Evolutionary conservation across 148 eudicot species (phyloP).

Genomic region (Fagopyrum tataricum): DNA sequence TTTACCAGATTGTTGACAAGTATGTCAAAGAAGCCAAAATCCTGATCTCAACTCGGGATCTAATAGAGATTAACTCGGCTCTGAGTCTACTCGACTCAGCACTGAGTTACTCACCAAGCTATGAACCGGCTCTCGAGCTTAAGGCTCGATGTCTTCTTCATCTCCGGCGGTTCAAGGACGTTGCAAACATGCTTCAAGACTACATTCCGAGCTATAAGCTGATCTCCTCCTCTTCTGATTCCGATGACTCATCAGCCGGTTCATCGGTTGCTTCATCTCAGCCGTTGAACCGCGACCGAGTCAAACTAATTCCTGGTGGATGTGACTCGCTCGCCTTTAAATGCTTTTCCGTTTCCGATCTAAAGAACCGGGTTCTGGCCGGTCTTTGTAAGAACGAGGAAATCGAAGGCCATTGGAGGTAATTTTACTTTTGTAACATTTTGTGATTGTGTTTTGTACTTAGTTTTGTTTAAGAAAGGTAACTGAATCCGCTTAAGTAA

Average conservation of each 20-base stretch:
- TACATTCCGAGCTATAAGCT: constrained; percentile 70
- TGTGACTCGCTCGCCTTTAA: constrained; percentile 22
- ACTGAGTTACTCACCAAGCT: constrained; percentile 47
- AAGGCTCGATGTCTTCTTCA: constrained; percentile 67
- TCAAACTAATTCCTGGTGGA: constrained; percentile 40
- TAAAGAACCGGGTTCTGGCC: constrained; percentile 69
- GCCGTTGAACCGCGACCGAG: constrained; percentile 46
- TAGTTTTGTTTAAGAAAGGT: background rate
- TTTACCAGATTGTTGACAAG: constrained; percentile 60
- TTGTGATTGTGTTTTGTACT: background rate
- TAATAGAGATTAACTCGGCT: constrained; percentile 50
- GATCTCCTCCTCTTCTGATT: constrained; percentile 29
- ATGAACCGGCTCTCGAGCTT: constrained; percentile 59
- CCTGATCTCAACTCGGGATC: constrained; percentile 54
- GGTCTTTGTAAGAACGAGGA: constrained; percentile 58
- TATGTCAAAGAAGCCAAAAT: constrained; percentile 59
- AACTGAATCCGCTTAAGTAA: background rate
- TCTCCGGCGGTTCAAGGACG: constrained; percentile 68
- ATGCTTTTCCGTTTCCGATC: constrained; percentile 82
- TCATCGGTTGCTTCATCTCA: constrained; percentile 56
- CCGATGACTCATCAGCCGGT: constrained; percentile 41
- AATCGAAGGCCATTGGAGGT: constrained; percentile 96
- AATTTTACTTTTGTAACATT: background rate
- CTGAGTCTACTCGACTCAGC: constrained; percentile 59
- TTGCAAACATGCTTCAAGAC: constrained; percentile 80